phyloP scores from a whole-genome alignment of 2,329 filamentous ascomycete species.

The Trichoderma sp. region DNA sequence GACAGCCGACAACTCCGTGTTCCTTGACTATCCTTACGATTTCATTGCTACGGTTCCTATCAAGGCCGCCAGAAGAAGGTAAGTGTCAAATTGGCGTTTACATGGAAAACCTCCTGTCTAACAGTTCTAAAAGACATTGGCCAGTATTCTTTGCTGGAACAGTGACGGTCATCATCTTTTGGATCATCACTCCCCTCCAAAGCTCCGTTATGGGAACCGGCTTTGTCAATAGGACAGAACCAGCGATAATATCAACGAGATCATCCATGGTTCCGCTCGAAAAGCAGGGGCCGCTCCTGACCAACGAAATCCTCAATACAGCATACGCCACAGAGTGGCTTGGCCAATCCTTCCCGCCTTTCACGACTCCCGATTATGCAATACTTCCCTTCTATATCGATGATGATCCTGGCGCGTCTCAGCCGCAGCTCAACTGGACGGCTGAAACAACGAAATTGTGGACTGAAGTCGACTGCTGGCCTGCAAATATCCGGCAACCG shows the following conservation, averaged over 20 bases:
- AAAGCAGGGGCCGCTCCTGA: constrained; percentile 35
- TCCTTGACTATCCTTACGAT: constrained; percentile 56
- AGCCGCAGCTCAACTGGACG: not conserved
- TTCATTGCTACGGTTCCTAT: constrained; percentile 43
- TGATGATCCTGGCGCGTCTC: not conserved
- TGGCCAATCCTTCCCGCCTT: constrained; percentile 48
- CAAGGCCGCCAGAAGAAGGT: constrained; percentile 37
- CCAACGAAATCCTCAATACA: constrained; percentile 44
- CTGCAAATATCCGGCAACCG: constrained; percentile 33
- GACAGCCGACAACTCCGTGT: constrained; percentile 48
- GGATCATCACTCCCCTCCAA: constrained; percentile 59
- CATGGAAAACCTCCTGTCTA: not conserved
- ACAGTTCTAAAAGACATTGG: constrained; percentile 32
- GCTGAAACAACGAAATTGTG: constrained; percentile 38
- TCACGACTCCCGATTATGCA: constrained; percentile 48
- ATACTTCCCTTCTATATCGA: not conserved
- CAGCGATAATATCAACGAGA: not conserved
- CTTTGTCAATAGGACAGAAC: constrained; percentile 33
- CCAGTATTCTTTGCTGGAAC: constrained; percentile 46
- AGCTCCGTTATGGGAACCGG: constrained; percentile 56
- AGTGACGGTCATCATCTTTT: constrained; percentile 56
- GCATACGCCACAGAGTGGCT: constrained; percentile 53
- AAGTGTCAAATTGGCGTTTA: not conserved
- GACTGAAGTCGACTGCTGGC: constrained; percentile 47
- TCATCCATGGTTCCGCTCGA: not conserved